These are phyloP conservation scores for Starmerella kuoi DNA, from an alignment of 805 yeast species.

Conservation along the genomic window DNA sequence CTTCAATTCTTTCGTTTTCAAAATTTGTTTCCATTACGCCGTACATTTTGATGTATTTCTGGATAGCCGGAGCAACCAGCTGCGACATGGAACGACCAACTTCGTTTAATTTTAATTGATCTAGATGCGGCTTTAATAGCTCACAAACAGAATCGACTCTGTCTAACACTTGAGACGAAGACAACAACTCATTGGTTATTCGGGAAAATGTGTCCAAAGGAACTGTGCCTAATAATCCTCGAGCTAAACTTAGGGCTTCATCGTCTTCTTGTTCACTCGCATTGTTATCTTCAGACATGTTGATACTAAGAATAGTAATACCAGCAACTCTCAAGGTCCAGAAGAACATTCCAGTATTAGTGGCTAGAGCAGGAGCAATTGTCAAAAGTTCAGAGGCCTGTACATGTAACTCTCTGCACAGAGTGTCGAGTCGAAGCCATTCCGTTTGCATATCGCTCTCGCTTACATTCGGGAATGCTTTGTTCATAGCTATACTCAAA, in stretches of 20 bases:
- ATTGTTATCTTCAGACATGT: background rate
- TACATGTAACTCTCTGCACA: conserved; percentile 60
- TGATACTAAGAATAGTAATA: conserved; percentile 6
- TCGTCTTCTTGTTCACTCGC: background rate
- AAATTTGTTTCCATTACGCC: background rate
- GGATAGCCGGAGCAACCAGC: conserved; percentile 1
- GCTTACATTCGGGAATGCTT: background rate
- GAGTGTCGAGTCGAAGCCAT: conserved; percentile 57
- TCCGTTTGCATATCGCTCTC: conserved; percentile 28
- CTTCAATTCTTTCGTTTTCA: background rate
- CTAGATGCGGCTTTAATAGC: conserved; percentile 4
- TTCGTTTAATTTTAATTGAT: conserved; percentile 9
- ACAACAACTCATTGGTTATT: conserved; percentile 3
- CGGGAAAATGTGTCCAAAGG: background rate
- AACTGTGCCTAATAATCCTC: conserved; percentile 1
- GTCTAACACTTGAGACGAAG: conserved; percentile 8
- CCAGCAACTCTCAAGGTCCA: conserved; percentile 16
- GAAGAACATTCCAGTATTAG: conserved; percentile 4
- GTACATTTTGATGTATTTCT: background rate
- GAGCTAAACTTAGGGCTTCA: conserved; percentile 4
- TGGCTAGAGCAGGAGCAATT: conserved; percentile 30
- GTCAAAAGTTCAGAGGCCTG: conserved; percentile 49
- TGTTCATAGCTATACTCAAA: background rate
- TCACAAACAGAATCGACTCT: conserved; percentile 8
- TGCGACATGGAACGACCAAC: conserved; percentile 5